Percentiles rank a stretch among this genome's conserved stretches.
phyloP scores from a whole-genome alignment of 148 eudicot species.

The Cornus florida region DNA sequence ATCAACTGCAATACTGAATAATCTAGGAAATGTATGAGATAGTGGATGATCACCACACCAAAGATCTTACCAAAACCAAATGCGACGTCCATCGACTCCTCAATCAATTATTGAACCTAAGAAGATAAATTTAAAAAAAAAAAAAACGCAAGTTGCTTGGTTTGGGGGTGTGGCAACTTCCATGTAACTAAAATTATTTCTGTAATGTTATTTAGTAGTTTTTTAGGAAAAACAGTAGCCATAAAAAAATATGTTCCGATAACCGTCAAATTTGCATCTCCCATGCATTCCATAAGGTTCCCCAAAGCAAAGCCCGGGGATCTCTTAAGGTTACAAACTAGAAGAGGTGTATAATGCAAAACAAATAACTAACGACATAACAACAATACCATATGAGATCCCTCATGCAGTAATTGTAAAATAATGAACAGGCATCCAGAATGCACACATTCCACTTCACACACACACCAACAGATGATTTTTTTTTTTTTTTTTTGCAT shows the following conservation, averaged over 20 bases:
- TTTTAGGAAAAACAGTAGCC: neutral
- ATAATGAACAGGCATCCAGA: neutral
- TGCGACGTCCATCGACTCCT: too few species aligned
- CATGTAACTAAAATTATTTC: neutral
- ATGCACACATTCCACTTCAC: neutral
- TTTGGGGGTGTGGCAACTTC: neutral
- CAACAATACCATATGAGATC: neutral
- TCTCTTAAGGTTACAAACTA: neutral
- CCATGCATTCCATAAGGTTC: neutral
- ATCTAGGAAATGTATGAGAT: too few species aligned
- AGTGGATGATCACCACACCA: too few species aligned
- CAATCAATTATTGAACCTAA: too few species aligned
- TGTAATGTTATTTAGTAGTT: neutral
- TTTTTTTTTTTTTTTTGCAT: neutral
- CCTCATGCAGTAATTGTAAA: neutral
- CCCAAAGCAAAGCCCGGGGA: too few species aligned
- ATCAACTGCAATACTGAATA: too few species aligned
- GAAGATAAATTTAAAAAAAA: too few species aligned
- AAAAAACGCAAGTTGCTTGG: neutral
- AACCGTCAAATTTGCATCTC: neutral
- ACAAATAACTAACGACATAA: neutral
- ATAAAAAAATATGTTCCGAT: neutral
- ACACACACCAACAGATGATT: neutral
- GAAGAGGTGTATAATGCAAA: neutral
- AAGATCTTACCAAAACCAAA: too few species aligned